Percentiles rank a stretch among this genome's conserved stretches.
phyloP scores from a whole-genome alignment of 495 filamentous ascomycete species.

The Friedmanniomyces simplex region DNA sequence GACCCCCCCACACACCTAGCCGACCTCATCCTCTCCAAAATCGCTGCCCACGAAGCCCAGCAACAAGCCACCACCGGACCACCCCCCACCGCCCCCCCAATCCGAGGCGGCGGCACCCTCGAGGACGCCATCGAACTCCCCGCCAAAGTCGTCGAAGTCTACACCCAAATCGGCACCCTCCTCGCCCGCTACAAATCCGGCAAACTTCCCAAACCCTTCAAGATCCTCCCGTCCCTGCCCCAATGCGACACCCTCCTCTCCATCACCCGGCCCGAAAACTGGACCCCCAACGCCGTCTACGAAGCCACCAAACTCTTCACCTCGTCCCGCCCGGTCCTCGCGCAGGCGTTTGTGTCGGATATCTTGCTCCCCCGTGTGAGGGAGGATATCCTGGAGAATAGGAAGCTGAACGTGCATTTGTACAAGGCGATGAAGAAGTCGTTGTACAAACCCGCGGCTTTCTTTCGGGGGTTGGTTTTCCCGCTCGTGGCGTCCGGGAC shows the following conservation, averaged over 20 bases:
- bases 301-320: slow-evolving; percentile 84
- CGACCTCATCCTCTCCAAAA: slow-evolving; percentile 86
- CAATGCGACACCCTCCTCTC: slow-evolving; percentile 80
- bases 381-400: slow-evolving; percentile 75
- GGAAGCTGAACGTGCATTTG: slow-evolving; percentile 89
- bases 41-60: slow-evolving; percentile 78
- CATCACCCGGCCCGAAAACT: slow-evolving; percentile 68
- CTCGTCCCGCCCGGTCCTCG: slow-evolving; percentile 61
- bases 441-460: slow-evolving; percentile 89
- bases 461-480: slow-evolving; percentile 94
- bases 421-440: slow-evolving; percentile 88
- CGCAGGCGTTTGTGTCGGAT: slow-evolving; percentile 68
- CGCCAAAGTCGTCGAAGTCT: slow-evolving; percentile 87
- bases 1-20: slow-evolving; percentile 66
- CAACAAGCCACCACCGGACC: slow-evolving; percentile 33
- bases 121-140: slow-evolving; percentile 80
- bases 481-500: slow-evolving; percentile 67
- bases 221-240: slow-evolving; percentile 83
- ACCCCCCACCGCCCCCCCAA: slow-evolving; percentile 16
- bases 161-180: slow-evolving; percentile 79
- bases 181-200: slow-evolving; percentile 90
- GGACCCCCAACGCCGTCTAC: slow-evolving; percentile 81
- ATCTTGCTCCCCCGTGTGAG: slow-evolving; percentile 80
- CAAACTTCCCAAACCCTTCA: slow-evolving; percentile 92
- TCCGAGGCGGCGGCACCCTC: slow-evolving; percentile 39